Conservation (phyloP, 176 grass and related monocot genomes). For the Aegilops bicornis region DNA sequence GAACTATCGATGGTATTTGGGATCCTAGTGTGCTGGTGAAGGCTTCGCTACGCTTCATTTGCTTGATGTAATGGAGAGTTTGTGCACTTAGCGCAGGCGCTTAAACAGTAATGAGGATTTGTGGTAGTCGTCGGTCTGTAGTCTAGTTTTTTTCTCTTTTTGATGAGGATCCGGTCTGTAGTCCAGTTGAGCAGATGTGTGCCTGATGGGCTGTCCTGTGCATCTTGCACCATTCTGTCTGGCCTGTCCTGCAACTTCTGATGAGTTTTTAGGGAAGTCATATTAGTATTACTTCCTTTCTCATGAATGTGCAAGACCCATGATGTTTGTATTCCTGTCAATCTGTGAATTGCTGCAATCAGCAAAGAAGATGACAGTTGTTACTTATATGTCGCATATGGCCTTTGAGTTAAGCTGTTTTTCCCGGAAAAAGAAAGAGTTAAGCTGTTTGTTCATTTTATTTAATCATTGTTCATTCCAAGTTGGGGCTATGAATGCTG, state of each 20-base stretch:
- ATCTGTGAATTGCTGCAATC: background rate
- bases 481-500: background rate
- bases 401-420: too few species aligned
- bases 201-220: background rate
- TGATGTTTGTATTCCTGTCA: background rate
- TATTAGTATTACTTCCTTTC: background rate
- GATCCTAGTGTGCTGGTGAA: background rate
- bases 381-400: background rate
- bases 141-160: background rate
- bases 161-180: background rate
- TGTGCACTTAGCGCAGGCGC: background rate
- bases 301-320: background rate
- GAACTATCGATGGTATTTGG: conserved; percentile 1
- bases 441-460: background rate
- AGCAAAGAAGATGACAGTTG: background rate
- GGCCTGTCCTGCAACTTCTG: background rate
- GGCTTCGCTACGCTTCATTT: background rate
- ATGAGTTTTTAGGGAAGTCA: background rate
- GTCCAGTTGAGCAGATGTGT: background rate
- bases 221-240: background rate
- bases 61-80: background rate
- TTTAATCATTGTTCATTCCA: background rate
- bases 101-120: background rate
- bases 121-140: background rate
- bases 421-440: too few species aligned